phyloP scores from a whole-genome alignment of 1,139 yeast genomes.

The Martiniozyma asiatica region DNA sequence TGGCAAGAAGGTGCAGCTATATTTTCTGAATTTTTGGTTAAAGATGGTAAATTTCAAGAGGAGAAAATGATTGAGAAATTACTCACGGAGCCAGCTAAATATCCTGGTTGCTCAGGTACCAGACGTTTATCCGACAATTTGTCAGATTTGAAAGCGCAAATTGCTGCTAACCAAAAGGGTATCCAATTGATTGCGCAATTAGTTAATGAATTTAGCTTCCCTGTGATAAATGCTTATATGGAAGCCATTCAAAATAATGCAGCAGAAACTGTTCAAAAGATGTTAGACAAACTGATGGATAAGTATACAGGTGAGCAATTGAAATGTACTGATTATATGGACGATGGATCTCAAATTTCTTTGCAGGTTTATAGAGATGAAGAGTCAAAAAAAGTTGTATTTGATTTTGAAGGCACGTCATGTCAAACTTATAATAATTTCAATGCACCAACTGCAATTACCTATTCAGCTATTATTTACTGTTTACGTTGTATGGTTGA shows the following conservation, averaged over 20 bases:
- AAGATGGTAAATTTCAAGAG: slow-evolving; percentile 43
- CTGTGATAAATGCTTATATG: slow-evolving; percentile 48
- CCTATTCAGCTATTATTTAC: slow-evolving; percentile 32
- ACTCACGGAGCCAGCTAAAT: slow-evolving; percentile 37
- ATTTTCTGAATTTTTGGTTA: slow-evolving; percentile 42
- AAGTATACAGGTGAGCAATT: slow-evolving; percentile 28
- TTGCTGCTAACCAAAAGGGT: slow-evolving; percentile 58
- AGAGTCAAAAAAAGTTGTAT: slow-evolving; percentile 30
- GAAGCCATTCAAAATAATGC: slow-evolving; percentile 49
- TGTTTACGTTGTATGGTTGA: slow-evolving; percentile 33
- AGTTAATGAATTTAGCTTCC: slow-evolving; percentile 37
- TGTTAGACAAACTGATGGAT: slow-evolving; percentile 16
- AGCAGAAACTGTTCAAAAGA: slow-evolving; percentile 37
- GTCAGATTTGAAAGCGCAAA: slow-evolving; percentile 55
- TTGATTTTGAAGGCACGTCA: slow-evolving; percentile 46
- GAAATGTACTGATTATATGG: slow-evolving; percentile 41
- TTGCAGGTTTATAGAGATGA: slow-evolving; percentile 30
- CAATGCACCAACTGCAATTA: slow-evolving; percentile 33
- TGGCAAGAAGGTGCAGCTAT: slow-evolving; percentile 59
- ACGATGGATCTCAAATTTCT: slow-evolving; percentile 46
- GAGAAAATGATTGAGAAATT: slow-evolving; percentile 34
- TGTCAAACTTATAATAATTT: slow-evolving; percentile 30
- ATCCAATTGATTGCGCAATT: slow-evolving; percentile 36
- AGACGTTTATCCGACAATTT: slow-evolving; percentile 46
- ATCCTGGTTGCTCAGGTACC: slow-evolving; percentile 51